Percentiles rank a stretch among this genome's conserved stretches.
Evolutionary conservation across 2,329 filamentous ascomycete species (phyloP).

Genomic region (Colletotrichum sp.): DNA sequence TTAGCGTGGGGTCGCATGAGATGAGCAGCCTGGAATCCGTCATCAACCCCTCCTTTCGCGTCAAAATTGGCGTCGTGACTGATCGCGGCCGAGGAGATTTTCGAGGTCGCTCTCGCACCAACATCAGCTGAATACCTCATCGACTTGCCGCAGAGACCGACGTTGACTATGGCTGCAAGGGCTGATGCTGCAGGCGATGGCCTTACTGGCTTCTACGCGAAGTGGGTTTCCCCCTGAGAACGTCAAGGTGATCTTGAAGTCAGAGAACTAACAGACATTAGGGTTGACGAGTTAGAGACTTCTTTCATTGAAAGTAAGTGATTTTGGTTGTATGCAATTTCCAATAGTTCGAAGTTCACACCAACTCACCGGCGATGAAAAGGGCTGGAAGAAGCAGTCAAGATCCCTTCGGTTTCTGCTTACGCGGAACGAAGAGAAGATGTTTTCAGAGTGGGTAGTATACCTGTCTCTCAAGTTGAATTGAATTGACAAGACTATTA

Average conservation of each 20-base stretch:
- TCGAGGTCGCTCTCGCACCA: neutral
- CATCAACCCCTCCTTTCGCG: conserved; percentile 6
- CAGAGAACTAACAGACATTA: neutral
- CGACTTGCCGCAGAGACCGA: neutral
- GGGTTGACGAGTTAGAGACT: conserved; percentile 7
- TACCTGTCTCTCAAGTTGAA: neutral
- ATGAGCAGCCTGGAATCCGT: neutral
- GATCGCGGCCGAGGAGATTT: neutral
- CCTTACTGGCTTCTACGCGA: neutral
- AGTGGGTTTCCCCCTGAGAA: neutral
- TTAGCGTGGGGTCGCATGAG: neutral
- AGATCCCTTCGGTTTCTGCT: conserved; percentile 93
- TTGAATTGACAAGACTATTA: conserved; percentile 28
- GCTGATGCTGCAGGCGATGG: neutral
- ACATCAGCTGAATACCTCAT: neutral
- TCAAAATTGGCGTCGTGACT: neutral
- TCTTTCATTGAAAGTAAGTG: conserved; percentile 7
- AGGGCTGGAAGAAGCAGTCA: conserved; percentile 81
- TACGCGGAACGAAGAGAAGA: conserved; percentile 88
- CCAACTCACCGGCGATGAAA: neutral
- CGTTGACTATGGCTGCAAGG: neutral
- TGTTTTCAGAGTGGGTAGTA: conserved; percentile 69
- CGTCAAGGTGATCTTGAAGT: neutral
- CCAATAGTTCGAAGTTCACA: neutral
- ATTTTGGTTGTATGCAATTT: rapidly evolving